phyloP scores from a whole-genome alignment of 2,329 filamentous ascomycete species.

The Neonectria hederae region DNA sequence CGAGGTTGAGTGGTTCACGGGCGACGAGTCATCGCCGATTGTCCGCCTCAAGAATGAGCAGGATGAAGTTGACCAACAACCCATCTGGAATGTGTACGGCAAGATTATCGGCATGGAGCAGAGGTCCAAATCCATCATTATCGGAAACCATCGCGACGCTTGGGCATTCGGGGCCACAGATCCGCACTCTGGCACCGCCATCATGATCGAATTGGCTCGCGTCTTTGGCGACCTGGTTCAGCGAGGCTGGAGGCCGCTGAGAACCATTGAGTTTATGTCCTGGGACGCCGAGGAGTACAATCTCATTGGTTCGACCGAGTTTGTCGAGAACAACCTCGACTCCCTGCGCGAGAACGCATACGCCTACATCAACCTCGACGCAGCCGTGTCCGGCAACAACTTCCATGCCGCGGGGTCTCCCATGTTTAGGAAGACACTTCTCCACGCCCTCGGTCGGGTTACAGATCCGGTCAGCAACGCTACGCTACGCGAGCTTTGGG shows the following conservation, averaged over 20 bases:
- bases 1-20: conserved; percentile 86
- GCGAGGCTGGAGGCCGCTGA: conserved; percentile 87
- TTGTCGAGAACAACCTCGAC: conserved; percentile 86
- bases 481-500: conserved; percentile 80
- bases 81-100: conserved; percentile 92
- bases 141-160: conserved; percentile 93
- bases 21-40: conserved; percentile 76
- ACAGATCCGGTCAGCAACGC: conserved; percentile 76
- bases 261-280: conserved; percentile 96
- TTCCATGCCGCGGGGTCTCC: conserved; percentile 86
- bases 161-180: conserved; percentile 91
- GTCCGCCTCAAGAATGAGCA: conserved; percentile 88
- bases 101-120: conserved; percentile 87
- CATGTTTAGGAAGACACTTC: conserved; percentile 76
- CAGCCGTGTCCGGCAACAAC: conserved; percentile 77
- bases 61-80: conserved; percentile 82
- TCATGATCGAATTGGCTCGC: conserved; percentile 88
- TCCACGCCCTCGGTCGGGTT: conserved; percentile 78
- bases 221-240: conserved; percentile 82
- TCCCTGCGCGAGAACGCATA: conserved; percentile 76
- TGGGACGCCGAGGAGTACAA: conserved; percentile 98
- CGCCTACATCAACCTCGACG: conserved; percentile 92
- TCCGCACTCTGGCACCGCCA: conserved; percentile 86
- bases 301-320: conserved; percentile 91
- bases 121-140: conserved; percentile 81